phyloP scores from a whole-genome alignment of 2,329 filamentous ascomycete species.

The Dothidotthia symphoricarpi region DNA sequence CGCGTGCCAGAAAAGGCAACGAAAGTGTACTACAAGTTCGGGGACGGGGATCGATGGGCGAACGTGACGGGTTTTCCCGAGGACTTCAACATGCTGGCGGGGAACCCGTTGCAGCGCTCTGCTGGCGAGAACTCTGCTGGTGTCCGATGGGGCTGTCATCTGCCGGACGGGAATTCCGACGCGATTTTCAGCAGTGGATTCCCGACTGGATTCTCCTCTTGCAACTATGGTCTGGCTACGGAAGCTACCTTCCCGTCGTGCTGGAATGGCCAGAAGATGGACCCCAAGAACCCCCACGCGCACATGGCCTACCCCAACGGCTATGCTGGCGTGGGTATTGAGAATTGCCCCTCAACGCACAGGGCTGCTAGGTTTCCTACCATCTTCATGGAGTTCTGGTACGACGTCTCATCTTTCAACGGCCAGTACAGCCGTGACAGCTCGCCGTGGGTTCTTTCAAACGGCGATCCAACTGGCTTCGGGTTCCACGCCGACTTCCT shows the following conservation, averaged over 20 bases:
- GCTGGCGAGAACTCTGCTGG: constrained; percentile 31
- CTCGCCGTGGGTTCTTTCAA: constrained; percentile 37
- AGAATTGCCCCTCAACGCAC: constrained; percentile 35
- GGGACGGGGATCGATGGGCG: constrained; percentile 33
- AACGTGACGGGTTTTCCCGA: constrained; percentile 40
- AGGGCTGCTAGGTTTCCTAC: constrained; percentile 36
- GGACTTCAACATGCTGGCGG: constrained; percentile 40
- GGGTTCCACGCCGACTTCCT: constrained; percentile 41
- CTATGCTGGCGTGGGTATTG: constrained; percentile 25
- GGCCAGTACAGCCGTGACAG: constrained; percentile 31
- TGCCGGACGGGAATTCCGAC: constrained; percentile 22
- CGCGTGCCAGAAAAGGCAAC: constrained; percentile 36
- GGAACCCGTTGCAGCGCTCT: constrained; percentile 30
- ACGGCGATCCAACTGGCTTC: constrained; percentile 40
- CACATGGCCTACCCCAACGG: constrained; percentile 44
- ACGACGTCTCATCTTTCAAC: constrained; percentile 36
- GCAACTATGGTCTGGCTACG: constrained; percentile 36
- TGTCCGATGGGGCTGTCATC: constrained; percentile 36
- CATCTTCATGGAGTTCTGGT: constrained; percentile 45
- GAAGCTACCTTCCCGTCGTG: constrained; percentile 41
- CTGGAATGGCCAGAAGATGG: constrained; percentile 39
- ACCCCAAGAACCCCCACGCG: constrained; percentile 32
- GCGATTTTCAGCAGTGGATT: constrained; percentile 34
- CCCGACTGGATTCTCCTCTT: constrained; percentile 40
- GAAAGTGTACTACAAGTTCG: constrained; percentile 43